phyloP scores from a whole-genome alignment of 1,139 yeast species.

The Meyerozyma athensensis region DNA sequence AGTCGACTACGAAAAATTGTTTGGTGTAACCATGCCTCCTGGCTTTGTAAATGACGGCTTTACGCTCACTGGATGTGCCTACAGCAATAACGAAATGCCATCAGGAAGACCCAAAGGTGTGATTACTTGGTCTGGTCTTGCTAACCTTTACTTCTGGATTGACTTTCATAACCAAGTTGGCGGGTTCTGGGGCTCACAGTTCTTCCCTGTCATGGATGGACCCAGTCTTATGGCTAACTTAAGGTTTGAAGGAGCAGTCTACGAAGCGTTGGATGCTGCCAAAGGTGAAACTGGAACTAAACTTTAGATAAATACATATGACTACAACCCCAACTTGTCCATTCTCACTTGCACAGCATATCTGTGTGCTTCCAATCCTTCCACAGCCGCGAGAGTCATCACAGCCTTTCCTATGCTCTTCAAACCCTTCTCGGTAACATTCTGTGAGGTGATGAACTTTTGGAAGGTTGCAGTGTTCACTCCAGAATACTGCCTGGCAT shows the following conservation, averaged over 20 bases:
- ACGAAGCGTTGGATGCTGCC: conserved; percentile 6
- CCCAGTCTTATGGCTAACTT: conserved; percentile 6
- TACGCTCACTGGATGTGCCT: conserved; percentile 15
- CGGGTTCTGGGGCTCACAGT: conserved; percentile 40
- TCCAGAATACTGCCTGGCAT: conserved; percentile 96
- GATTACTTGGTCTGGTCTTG: conserved; percentile 44
- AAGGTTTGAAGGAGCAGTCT: conserved; percentile 11
- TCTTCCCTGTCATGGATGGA: conserved; percentile 26
- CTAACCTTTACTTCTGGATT: conserved; percentile 44
- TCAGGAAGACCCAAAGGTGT: conserved; percentile 40
- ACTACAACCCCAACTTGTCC: conserved; percentile 60
- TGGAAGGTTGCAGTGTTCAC: conserved; percentile 95
- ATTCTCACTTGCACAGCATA: conserved; percentile 92
- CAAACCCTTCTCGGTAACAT: conserved; percentile 79
- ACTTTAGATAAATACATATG: not conserved
- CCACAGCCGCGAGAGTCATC: conserved; percentile 93
- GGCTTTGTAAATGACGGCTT: conserved; percentile 12
- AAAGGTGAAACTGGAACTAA: not conserved
- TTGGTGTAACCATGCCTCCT: conserved; percentile 10
- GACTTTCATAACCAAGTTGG: conserved; percentile 39
- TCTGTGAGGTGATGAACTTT: conserved; percentile 91
- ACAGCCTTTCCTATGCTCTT: conserved; percentile 89
- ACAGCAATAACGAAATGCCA: conserved; percentile 18
- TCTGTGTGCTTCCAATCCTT: conserved; percentile 95
- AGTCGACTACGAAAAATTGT: not conserved